Evolutionary conservation across 208 protist species (phyloP), one percentile per base, ranked within the genome.

Genomic region (Willaertia magna): DNA sequence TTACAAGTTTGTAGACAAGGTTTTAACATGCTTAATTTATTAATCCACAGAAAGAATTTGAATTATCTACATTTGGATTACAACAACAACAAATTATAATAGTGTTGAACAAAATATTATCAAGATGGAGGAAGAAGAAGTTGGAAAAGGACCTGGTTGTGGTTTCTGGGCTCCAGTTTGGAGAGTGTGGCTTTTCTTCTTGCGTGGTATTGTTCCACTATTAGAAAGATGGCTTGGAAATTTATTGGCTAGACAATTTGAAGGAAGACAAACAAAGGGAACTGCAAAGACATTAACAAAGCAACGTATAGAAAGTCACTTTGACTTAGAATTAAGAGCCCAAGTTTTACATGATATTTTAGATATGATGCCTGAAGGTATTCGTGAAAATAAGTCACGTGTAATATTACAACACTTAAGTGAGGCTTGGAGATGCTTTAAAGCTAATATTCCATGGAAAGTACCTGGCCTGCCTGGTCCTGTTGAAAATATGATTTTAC

Each of bases 61-160:
- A 98, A 98, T 85, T 99, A 99, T 90, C 93, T 99, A 30, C 99
- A 99, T 91, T 95, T 99, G 59, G 98, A 99, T 92, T 99, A 99
- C 94, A 99, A 99, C 93, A 99, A 99, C 93, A 99, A 99, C 90
- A n/a, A n/a, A n/a, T n/a, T n/a, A n/a, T n/a, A n/a, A n/a, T n/a
- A n/a, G n/a, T n/a, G n/a, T n/a, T n/a, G n/a, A n/a, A n/a, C n/a
- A n/a, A n/a, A n/a, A n/a, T n/a, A n/a, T n/a, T n/a, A n/a, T n/a
- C n/a, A n/a, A n/a, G n/a, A n/a, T n/a, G n/a, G n/a, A n/a, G n/a
- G n/a, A n/a, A n/a, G n/a, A n/a, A n/a, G 94, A 96, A 1, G 97
- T 99, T 39, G 96, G 97, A 42, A 98, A 98, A 86, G 98, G 98
- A 1, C 98, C 98, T 34, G 97, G 97, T 47, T 93, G 94, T 61